phyloP scores from a whole-genome alignment of 306 rosid species.

The Cucumis cinereus region DNA sequence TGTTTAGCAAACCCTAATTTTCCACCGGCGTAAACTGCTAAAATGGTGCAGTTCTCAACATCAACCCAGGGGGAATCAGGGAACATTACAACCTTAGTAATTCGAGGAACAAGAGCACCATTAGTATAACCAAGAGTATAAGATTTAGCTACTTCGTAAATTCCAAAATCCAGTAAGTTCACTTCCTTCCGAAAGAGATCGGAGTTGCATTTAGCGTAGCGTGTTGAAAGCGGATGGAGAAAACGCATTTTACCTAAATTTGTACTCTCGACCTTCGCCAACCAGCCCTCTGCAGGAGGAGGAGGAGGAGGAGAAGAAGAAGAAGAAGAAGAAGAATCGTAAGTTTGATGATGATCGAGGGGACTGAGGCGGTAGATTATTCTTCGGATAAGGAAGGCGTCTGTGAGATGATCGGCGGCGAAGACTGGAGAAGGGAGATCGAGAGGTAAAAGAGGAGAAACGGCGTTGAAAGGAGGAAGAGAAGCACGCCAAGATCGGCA shows the following conservation, averaged over 20 bases:
- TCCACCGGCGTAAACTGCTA: constrained; percentile 26
- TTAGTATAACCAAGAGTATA: background rate
- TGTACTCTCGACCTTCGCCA: constrained; percentile 14
- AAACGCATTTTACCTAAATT: constrained; percentile 2
- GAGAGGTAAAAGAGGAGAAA: constrained; percentile 9
- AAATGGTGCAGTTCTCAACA: constrained; percentile 9
- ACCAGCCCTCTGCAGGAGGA: background rate
- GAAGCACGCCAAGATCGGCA: constrained; percentile 28
- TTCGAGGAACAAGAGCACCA: background rate
- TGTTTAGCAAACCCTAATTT: constrained; percentile 27
- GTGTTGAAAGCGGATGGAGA: constrained; percentile 7
- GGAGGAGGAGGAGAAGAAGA: background rate
- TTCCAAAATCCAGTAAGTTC: constrained; percentile 10
- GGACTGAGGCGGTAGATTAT: constrained; percentile 6
- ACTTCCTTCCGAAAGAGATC: background rate
- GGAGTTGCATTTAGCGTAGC: background rate
- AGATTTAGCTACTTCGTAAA: constrained; percentile 8
- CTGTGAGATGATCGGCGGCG: background rate
- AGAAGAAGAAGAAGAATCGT: background rate
- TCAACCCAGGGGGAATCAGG: constrained; percentile 29
- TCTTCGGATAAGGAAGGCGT: constrained; percentile 3
- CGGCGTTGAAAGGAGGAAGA: background rate
- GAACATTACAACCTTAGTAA: constrained; percentile 30
- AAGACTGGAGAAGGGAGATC: background rate
- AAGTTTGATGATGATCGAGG: background rate